phyloP scores from a whole-genome alignment of 2,329 filamentous ascomycete species.

The Emydomyces testavorans region DNA sequence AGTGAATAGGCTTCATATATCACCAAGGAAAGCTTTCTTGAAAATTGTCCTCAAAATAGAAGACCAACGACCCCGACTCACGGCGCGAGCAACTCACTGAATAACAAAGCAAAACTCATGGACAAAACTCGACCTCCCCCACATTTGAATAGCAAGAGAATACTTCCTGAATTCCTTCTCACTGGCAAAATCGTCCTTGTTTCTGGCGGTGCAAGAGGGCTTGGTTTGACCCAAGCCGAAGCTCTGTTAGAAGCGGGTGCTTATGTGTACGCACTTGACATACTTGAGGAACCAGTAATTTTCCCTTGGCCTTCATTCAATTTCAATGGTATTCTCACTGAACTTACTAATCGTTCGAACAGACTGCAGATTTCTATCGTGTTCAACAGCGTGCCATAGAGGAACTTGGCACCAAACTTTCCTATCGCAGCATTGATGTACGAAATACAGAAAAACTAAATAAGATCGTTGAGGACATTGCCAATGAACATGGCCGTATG shows the following conservation, averaged over 20 bases:
- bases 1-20: not conserved
- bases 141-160: slow-evolving; percentile 13
- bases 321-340: not conserved
- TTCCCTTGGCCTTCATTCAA: not conserved
- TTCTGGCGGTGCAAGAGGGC: slow-evolving; percentile 58
- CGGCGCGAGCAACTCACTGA: slow-evolving; percentile 20
- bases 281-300: slow-evolving; percentile 20
- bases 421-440: slow-evolving; percentile 72
- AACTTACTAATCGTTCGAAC: not conserved
- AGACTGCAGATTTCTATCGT: slow-evolving; percentile 49
- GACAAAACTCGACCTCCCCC: not conserved
- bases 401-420: slow-evolving; percentile 55
- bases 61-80: not conserved
- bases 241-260: slow-evolving; percentile 65
- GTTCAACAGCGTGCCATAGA: slow-evolving; percentile 52
- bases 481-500: slow-evolving; percentile 55
- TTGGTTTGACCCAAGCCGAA: slow-evolving; percentile 64
- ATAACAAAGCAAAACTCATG: slow-evolving; percentile 20
- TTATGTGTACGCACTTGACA: slow-evolving; percentile 32
- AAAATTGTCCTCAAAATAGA: not conserved
- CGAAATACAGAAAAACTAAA: slow-evolving; percentile 59
- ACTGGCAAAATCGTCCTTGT: slow-evolving; percentile 59
- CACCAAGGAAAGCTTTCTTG: not conserved
- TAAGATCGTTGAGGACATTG: slow-evolving; percentile 56
- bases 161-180: slow-evolving; percentile 64